Conservation (phyloP, 768 basidiomycete species). For the Gautieria morchelliformis region DNA sequence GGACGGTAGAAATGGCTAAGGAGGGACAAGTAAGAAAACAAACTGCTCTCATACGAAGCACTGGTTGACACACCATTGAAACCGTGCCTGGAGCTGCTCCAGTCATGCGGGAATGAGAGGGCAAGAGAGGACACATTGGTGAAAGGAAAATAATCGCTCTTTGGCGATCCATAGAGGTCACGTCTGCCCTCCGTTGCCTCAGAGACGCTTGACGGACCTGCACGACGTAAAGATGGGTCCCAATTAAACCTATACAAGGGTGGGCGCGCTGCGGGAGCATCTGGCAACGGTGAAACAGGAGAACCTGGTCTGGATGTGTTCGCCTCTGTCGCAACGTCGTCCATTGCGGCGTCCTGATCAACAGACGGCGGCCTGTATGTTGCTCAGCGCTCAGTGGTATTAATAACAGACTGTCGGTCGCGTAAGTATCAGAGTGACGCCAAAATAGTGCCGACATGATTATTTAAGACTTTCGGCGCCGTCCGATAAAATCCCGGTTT, state of each 20-base stretch:
- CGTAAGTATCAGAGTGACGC: too few species aligned
- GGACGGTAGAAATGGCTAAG: constrained; percentile 85
- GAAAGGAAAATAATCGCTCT: constrained; percentile 37
- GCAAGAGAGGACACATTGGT: constrained; percentile 35
- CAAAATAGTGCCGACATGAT: too few species aligned
- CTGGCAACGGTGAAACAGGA: constrained; percentile 37
- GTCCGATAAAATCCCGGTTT: too few species aligned
- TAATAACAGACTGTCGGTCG: too few species aligned
- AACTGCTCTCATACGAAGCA: neutral
- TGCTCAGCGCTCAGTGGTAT: too few species aligned
- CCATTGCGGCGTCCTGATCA: neutral
- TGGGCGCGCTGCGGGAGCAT: constrained; percentile 27
- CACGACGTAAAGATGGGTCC: constrained; percentile 48
- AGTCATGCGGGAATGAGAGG: constrained; percentile 44
- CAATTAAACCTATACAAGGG: constrained; percentile 68
- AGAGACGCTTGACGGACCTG: constrained; percentile 62
- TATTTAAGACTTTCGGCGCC: too few species aligned
- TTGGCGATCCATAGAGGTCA: constrained; percentile 44
- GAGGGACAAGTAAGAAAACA: constrained; percentile 5
- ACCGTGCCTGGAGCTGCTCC: constrained; percentile 77
- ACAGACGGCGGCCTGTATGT: too few species aligned
- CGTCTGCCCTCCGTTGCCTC: constrained; percentile 61
- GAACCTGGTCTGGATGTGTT: constrained; percentile 45
- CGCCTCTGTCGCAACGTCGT: constrained; percentile 4
- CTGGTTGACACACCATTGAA: constrained; percentile 62